Percentiles rank a stretch among this genome's conserved stretches.
phyloP scores from a whole-genome alignment of 2,329 filamentous ascomycete species.

The Fusarium guadeloupense region DNA sequence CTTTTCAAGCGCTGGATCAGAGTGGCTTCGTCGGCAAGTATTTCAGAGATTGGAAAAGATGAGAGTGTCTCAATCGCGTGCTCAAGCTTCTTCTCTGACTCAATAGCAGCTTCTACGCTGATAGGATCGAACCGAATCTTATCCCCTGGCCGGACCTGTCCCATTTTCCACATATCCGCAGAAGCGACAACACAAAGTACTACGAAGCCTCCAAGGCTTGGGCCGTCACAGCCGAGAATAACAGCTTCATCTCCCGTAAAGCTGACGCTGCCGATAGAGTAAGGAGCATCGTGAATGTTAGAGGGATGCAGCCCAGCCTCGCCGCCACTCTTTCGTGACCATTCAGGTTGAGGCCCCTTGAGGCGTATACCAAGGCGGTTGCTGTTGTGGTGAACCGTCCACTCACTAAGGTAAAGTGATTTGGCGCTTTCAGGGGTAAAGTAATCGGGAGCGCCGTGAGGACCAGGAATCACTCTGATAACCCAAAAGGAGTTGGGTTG shows the following conservation, averaged over 20 bases:
- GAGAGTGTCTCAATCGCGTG: conserved; percentile 36
- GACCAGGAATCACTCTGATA: conserved; percentile 51
- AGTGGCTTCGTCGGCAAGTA: not conserved
- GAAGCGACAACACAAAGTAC: conserved; percentile 51
- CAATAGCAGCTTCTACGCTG: conserved; percentile 37
- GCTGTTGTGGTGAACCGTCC: conserved; percentile 54
- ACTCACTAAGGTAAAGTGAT: conserved; percentile 47
- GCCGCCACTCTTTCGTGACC: conserved; percentile 50
- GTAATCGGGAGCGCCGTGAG: conserved; percentile 51
- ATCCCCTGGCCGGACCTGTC: conserved; percentile 53
- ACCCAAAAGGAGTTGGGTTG: conserved; percentile 43
- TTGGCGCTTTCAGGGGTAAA: conserved; percentile 47
- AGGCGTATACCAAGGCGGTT: conserved; percentile 53
- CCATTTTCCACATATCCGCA: conserved; percentile 55
- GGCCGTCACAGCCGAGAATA: conserved; percentile 52
- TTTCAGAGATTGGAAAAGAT: not conserved
- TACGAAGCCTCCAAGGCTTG: conserved; percentile 54
- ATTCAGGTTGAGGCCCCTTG: conserved; percentile 49
- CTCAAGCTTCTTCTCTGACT: conserved; percentile 36
- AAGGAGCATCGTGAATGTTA: conserved; percentile 54
- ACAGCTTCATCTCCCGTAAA: conserved; percentile 55
- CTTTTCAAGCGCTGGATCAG: not conserved
- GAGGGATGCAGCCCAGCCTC: conserved; percentile 53
- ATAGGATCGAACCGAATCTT: conserved; percentile 47
- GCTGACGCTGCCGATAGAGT: conserved; percentile 53